Evolutionary conservation across 768 basidiomycete genomes (phyloP).

Genomic region (Tricholoma flavovirens): DNA sequence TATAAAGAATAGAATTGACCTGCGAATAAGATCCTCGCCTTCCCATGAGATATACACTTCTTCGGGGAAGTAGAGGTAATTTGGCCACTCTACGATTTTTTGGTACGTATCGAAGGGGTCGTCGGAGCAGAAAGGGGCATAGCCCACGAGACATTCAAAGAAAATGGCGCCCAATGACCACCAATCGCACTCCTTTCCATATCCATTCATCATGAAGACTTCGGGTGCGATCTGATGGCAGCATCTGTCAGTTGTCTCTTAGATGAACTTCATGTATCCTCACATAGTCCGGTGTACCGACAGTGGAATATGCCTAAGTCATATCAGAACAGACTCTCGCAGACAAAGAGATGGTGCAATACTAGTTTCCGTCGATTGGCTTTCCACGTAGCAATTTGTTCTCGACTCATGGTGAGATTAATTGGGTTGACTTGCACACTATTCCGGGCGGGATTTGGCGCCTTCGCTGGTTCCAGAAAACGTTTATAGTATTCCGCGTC

Average conservation of each 20-base stretch:
- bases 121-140: constrained; percentile 96
- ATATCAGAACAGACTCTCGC: neutral
- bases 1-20: constrained; percentile 39
- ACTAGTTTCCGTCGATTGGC: constrained; percentile 95
- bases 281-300: constrained; percentile 57
- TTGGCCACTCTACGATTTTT: constrained; percentile 95
- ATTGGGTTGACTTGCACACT: constrained; percentile 98
- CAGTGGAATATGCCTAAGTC: constrained; percentile 86
- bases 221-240: constrained; percentile 83
- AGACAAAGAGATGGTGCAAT: constrained; percentile 14
- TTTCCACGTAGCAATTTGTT: constrained; percentile 98
- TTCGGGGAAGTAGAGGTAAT: constrained; percentile 89
- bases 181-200: constrained; percentile 99
- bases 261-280: constrained; percentile 29
- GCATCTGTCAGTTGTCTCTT: neutral
- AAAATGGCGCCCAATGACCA: constrained; percentile 99
- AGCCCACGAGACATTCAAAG: constrained; percentile 98
- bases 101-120: constrained; percentile 97
- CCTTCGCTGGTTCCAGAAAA: constrained; percentile 72
- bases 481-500: constrained; percentile 94
- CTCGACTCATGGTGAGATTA: constrained; percentile 94
- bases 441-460: constrained; percentile 69
- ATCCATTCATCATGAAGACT: constrained; percentile 95
- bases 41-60: constrained; percentile 92
- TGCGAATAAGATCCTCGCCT: constrained; percentile 83